Percentiles rank a stretch among this genome's conserved stretches.
These are phyloP conservation scores for Leptodontidium sp. DNA, from an alignment of 2,329 filamentous ascomycete genomes.

Conservation along the genomic window DNA sequence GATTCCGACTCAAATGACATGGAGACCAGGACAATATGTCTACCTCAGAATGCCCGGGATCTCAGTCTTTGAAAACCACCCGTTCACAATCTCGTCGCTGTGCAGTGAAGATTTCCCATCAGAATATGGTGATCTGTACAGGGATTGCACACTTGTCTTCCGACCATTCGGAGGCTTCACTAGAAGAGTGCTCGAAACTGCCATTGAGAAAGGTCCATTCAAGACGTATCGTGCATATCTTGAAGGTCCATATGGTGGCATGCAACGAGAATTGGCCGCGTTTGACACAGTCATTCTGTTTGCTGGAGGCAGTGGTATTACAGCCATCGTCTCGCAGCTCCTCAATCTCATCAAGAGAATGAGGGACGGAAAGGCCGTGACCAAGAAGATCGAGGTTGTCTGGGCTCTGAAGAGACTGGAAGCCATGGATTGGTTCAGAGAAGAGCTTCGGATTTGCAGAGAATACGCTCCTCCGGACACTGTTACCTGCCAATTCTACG, in stretches of 20 bases:
- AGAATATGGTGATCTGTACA: slow-evolving; percentile 85
- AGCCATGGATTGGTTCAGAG: slow-evolving; percentile 97
- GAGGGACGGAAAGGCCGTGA: slow-evolving; percentile 93
- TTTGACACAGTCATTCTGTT: slow-evolving; percentile 95
- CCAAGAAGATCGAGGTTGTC: slow-evolving; percentile 88
- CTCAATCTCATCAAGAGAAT: slow-evolving; percentile 96
- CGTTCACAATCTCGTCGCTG: slow-evolving; percentile 92
- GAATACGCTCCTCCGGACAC: slow-evolving; percentile 88
- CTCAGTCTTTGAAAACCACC: slow-evolving; percentile 89
- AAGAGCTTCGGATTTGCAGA: slow-evolving; percentile 90
- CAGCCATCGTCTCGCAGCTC: slow-evolving; percentile 89
- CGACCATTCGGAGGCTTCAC: slow-evolving; percentile 93
- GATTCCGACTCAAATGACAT: slow-evolving; percentile 89
- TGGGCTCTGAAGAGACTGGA: slow-evolving; percentile 93
- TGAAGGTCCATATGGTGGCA: slow-evolving; percentile 94
- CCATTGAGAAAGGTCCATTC: slow-evolving; percentile 85
- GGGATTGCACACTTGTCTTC: slow-evolving; percentile 91
- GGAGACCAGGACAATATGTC: slow-evolving; percentile 93
- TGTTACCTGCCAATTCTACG: slow-evolving; percentile 93
- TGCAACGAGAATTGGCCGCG: slow-evolving; percentile 86
- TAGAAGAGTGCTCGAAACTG: slow-evolving; percentile 80
- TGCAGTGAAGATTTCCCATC: slow-evolving; percentile 95
- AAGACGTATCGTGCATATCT: slow-evolving; percentile 93
- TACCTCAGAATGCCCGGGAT: slow-evolving; percentile 95
- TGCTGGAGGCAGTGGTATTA: slow-evolving; percentile 93